Evolutionary conservation across 2,329 filamentous ascomycete species (phyloP).

Genomic region (Alternaria sp.): DNA sequence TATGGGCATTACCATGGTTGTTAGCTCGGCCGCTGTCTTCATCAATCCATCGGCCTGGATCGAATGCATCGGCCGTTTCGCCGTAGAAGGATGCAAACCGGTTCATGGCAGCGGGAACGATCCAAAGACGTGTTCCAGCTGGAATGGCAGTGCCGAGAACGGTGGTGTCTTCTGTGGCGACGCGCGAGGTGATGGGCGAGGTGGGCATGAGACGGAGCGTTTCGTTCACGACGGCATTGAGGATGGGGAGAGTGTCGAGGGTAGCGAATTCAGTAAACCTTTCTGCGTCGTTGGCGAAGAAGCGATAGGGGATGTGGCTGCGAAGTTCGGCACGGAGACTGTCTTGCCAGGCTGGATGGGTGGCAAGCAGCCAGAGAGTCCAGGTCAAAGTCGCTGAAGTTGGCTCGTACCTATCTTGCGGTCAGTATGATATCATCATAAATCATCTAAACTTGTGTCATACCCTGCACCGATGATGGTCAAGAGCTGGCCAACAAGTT

Average conservation of each 20-base stretch:
- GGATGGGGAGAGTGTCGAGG: background rate
- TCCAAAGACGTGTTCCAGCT: background rate
- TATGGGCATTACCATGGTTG: background rate
- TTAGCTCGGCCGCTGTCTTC: slow-evolving; percentile 1
- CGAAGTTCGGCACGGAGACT: slow-evolving; percentile 1
- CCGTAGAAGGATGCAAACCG: background rate
- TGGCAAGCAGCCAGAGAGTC: background rate
- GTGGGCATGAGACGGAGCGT: slow-evolving; percentile 2
- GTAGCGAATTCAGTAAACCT: background rate
- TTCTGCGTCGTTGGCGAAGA: background rate
- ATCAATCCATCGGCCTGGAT: slow-evolving; percentile 3
- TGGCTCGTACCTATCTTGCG: slow-evolving; percentile 1
- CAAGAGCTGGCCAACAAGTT: background rate
- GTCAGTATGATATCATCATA: no score
- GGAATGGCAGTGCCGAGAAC: background rate
- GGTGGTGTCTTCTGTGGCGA: background rate
- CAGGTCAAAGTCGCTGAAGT: slow-evolving; percentile 1
- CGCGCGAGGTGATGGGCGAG: background rate
- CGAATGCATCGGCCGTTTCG: background rate
- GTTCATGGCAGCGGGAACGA: no score
- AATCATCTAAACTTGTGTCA: no score
- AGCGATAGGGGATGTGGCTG: background rate
- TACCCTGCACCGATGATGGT: background rate
- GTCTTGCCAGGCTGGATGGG: background rate
- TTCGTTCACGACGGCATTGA: slow-evolving; percentile 3